Base-by-base conservation (phyloP, 495 filamentous ascomycete species). In the Aspergillus sclerotioniger region DNA sequence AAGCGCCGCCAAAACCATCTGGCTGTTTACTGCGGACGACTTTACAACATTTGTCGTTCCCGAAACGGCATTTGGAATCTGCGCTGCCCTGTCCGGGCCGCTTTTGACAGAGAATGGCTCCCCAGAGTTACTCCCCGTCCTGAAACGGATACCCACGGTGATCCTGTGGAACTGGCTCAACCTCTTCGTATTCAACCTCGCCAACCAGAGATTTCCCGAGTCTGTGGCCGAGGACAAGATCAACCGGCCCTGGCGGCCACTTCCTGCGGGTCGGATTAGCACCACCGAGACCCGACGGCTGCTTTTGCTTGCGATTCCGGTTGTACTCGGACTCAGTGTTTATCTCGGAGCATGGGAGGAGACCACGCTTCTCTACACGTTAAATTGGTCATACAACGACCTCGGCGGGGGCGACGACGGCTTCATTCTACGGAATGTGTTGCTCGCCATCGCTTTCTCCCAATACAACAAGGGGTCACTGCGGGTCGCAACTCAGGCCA, bases 221-320 rank as follows among this genome's bases (percentile, higher is more conserved):
- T 63, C 72, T 6, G 51, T 76, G 9, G 15, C 54, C 0, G 73
- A 77, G 37, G 73, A 76, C 49, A 4, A 15, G 0, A 39, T 74
- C 6, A 76, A 76, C 56, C 75, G 74, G 45, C 73, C 74, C 6
- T 76, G 75, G 74, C 65, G 74, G 8, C 63, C 71, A 0, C 19
- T 76, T 21, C 69, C 71, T 3, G 45, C 69, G 0, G 48, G 48
- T 8, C 64, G 71, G 0, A 46, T 74, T 6, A 56, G 60, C 7
- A 31, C 48, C 0, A 8, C 49, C 1, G 54, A 69, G 17, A 71
- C 71, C 1, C 57, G 49, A 45, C 15, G n/a, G 3, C 33, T 58
- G 2, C 16, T 64, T 0, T 64, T 65, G n/a, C n/a, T 56, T 2
- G 13, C 65, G 0, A 58, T 66, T 0, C 15, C 65, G 12, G 7